phyloP scores from a whole-genome alignment of 345 rosid genomes.

The Arabidopsis thaliana region TAIR10.1 NC_003076.8:23458001-23458500 shows the following conservation, averaged over 20 bases:
- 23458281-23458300: constrained; percentile 53
- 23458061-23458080: constrained; percentile 90
- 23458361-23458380: neutral
- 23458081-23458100: constrained; percentile 69
- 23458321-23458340: neutral
- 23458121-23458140: constrained; percentile 72
- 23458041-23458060: constrained; percentile 26
- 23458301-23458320: neutral
- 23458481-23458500: neutral
- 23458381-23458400: neutral
- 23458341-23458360: constrained; percentile 3
- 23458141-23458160: constrained; percentile 73
- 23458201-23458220: constrained; percentile 91
- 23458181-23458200: constrained; percentile 82
- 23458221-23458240: constrained; percentile 98
- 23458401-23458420: neutral
- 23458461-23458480: constrained; percentile 1
- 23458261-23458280: constrained; percentile 97
- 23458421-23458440: neutral
- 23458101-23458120: constrained; percentile 82
- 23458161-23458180: constrained; percentile 72
- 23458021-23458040: constrained; percentile 2
- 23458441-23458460: neutral
- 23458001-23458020: neutral
- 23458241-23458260: constrained; percentile 83